Conservation (phyloP, 2,329 filamentous ascomycete genomes). For the Cladosporium sp. region DNA sequence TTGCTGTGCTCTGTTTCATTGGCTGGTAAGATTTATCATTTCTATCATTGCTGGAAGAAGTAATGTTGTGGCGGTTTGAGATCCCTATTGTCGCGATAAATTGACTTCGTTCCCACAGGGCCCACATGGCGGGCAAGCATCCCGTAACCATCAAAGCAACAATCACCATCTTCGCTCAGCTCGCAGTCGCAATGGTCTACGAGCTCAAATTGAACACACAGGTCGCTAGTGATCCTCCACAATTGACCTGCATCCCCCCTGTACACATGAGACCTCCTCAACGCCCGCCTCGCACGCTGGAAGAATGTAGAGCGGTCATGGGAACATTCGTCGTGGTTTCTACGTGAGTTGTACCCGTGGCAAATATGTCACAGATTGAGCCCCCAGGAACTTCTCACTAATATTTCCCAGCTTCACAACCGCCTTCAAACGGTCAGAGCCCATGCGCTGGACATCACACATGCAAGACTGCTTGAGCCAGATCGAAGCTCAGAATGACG, state of each 20-base stretch:
- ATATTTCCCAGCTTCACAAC: constrained; percentile 9
- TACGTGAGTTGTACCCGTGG: neutral
- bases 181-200: constrained; percentile 20
- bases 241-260: constrained; percentile 16
- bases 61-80: too few species aligned
- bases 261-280: constrained; percentile 9
- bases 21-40: constrained; percentile 29
- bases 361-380: too few species aligned
- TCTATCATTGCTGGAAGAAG: too few species aligned
- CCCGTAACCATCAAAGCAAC: constrained; percentile 21
- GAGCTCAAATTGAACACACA: constrained; percentile 19
- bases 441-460: constrained; percentile 31
- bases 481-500: constrained; percentile 19
- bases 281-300: constrained; percentile 11
- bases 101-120: constrained; percentile 23
- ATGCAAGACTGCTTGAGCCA: constrained; percentile 30
- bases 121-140: constrained; percentile 35
- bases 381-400: neutral
- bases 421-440: constrained; percentile 22
- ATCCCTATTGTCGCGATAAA: neutral
- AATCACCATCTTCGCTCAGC: constrained; percentile 16
- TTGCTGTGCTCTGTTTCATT: constrained; percentile 35
- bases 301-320: constrained; percentile 22
- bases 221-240: constrained; percentile 11
- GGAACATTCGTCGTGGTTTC: constrained; percentile 18